Conservation (phyloP, 306 rosid genomes). For the Rosa persica region DNA sequence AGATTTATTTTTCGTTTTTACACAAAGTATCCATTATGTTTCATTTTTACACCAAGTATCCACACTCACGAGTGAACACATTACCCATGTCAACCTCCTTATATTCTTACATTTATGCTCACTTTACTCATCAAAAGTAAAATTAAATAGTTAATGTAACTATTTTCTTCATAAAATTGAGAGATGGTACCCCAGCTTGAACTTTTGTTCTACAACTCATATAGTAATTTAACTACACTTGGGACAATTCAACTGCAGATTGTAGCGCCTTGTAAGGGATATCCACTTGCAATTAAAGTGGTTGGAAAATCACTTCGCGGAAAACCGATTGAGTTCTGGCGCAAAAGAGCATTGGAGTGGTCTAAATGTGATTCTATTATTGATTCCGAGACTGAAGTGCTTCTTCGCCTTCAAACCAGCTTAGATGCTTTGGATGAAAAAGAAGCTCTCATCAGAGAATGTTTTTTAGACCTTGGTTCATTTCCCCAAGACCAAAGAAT, state of each 20-base stretch:
- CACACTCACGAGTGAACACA: neutral
- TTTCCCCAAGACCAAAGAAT: slow-evolving; percentile 63
- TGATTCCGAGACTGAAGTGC: slow-evolving; percentile 24
- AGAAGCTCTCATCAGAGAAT: slow-evolving; percentile 30
- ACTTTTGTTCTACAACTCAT: slow-evolving; percentile 13
- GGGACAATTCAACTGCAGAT: slow-evolving; percentile 42
- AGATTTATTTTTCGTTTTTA: neutral
- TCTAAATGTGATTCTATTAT: slow-evolving; percentile 33
- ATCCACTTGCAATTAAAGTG: slow-evolving; percentile 53
- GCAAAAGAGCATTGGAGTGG: slow-evolving; percentile 19
- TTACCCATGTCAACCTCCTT: neutral
- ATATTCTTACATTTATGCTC: slow-evolving; percentile 7
- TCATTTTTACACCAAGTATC: neutral
- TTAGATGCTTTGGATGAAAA: slow-evolving; percentile 36
- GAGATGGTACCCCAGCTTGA: slow-evolving; percentile 24
- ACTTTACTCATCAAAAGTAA: neutral
- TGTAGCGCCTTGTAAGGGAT: slow-evolving; percentile 41
- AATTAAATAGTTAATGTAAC: neutral
- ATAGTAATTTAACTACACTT: neutral
- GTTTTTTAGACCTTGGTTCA: slow-evolving; percentile 52
- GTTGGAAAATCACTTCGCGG: slow-evolving; percentile 42
- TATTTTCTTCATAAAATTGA: neutral
- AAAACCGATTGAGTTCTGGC: slow-evolving; percentile 30
- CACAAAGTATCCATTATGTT: neutral
- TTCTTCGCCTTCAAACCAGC: slow-evolving; percentile 42